Conservation (phyloP, 2,329 filamentous ascomycete species). For the Fusarium buharicum region DNA sequence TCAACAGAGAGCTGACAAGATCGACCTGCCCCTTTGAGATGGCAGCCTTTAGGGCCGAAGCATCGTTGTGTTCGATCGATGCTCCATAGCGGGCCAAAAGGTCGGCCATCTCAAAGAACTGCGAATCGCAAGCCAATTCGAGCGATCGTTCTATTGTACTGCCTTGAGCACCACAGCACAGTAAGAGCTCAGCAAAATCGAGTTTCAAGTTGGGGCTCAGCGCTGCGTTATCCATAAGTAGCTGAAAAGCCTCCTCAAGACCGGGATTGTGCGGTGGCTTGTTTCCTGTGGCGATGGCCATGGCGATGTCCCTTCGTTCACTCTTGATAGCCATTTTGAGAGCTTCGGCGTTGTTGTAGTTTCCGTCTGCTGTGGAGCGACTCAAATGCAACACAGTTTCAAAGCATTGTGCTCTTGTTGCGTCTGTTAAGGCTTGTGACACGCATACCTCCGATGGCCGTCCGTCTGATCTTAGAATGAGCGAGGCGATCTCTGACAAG, state of each 20-base stretch:
- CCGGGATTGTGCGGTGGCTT: slow-evolving; percentile 61
- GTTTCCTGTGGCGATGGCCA: slow-evolving; percentile 65
- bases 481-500: slow-evolving; percentile 58
- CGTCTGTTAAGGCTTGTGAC: slow-evolving; percentile 64
- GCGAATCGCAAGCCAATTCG: slow-evolving; percentile 58
- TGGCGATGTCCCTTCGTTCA: slow-evolving; percentile 63
- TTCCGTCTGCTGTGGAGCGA: slow-evolving; percentile 63
- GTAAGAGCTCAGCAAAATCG: slow-evolving; percentile 63
- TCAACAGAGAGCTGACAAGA: slow-evolving; percentile 60
- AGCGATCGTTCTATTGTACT: slow-evolving; percentile 61
- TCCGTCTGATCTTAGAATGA: slow-evolving; percentile 62
- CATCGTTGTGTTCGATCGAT: slow-evolving; percentile 65
- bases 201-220: slow-evolving; percentile 62
- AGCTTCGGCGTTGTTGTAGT: slow-evolving; percentile 62
- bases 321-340: slow-evolving; percentile 61
- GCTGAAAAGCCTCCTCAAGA: slow-evolving; percentile 62
- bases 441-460: slow-evolving; percentile 56
- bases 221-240: slow-evolving; percentile 58
- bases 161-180: slow-evolving; percentile 68
- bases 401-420: slow-evolving; percentile 60
- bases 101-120: slow-evolving; percentile 65
- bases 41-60: slow-evolving; percentile 59
- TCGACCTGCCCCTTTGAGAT: slow-evolving; percentile 58
- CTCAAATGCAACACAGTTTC: slow-evolving; percentile 63
- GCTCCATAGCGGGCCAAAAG: slow-evolving; percentile 65